Evolutionary conservation across 108 stramenopile genomes (phyloP), one percentile per base, ranked within the genome.

Genomic region (Skeletonema menzelii): DNA sequence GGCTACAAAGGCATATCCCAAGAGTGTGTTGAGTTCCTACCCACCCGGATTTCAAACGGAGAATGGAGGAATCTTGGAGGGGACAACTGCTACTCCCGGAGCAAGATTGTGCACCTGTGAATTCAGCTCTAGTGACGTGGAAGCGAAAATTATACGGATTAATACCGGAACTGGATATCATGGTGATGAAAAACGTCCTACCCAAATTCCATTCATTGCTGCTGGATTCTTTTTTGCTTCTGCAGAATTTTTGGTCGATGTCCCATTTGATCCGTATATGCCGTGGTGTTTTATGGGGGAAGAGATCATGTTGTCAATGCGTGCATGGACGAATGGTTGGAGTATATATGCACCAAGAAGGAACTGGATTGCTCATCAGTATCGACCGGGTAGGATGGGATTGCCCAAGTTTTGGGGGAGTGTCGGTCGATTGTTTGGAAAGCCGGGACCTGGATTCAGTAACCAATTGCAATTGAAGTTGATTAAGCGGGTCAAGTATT

Each of bases 211-310:
- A n/a, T 82, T 82, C 47, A 87, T 97, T 58, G 98, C 95, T 3
- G 98, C 98, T 30, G 98, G 97, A 17, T 97, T 94, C 83, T 95
- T 99, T 70, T 93, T 99, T 65, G 85, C 95, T 8, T 87, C 78
- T 20, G 73, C 90, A 6, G 63, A 59, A 14, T 96, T 98, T 63
- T 67, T 99, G 15, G 64, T 32, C 7, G 94, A 95, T 61, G 87
- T 94, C 19, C 93, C 96, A 0, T 98, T 96, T 70, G 98, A 98
- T 77, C 97, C 98, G 7, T 95, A 87, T 58, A 72, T 97, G 70
- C 97, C 97, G 17, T 97, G 96, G 94, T 83, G 88, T 26, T 98
- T 98, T 82, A 98, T 98, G 98, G 98, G 98, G 27, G 98, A 98
- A 79, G 98, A 98, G 76, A 97, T 98, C 68, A 77, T 87, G 56